Conservation (phyloP, 2,329 filamentous ascomycete species). For the Aspergillus latus region DNA sequence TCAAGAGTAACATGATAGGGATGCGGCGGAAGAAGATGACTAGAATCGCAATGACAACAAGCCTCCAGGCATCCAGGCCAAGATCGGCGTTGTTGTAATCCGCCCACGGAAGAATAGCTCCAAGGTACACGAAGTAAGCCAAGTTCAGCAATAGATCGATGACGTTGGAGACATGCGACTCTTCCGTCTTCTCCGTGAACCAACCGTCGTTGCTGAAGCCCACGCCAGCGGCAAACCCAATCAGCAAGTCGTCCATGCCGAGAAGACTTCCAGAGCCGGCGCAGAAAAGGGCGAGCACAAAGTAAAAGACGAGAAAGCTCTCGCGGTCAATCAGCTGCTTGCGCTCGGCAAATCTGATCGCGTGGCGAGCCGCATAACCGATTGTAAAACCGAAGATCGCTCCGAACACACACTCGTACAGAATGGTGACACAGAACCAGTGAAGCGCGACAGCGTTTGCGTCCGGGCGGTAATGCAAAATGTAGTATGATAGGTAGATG, state of each 20-base stretch:
- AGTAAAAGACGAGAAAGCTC: slow-evolving; percentile 98
- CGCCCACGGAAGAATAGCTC: slow-evolving; percentile 94
- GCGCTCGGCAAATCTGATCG: slow-evolving; percentile 83
- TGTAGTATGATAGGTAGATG: slow-evolving; percentile 86
- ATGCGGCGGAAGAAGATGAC: slow-evolving; percentile 96
- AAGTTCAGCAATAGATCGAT: slow-evolving; percentile 96
- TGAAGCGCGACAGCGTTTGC: slow-evolving; percentile 71
- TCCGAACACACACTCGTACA: slow-evolving; percentile 96
- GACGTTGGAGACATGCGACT: slow-evolving; percentile 98
- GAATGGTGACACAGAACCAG: slow-evolving; percentile 84
- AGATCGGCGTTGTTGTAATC: slow-evolving; percentile 75
- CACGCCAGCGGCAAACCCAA: slow-evolving; percentile 94
- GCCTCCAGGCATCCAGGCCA: slow-evolving; percentile 79
- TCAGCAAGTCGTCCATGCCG: slow-evolving; percentile 87
- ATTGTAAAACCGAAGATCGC: slow-evolving; percentile 82
- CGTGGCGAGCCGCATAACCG: slow-evolving; percentile 85
- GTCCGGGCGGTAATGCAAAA: slow-evolving; percentile 75
- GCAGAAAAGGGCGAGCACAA: slow-evolving; percentile 91
- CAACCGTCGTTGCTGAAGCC: slow-evolving; percentile 99
- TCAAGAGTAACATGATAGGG: slow-evolving; percentile 86
- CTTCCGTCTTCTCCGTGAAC: slow-evolving; percentile 97
- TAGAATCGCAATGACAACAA: slow-evolving; percentile 87
- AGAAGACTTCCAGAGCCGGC: slow-evolving; percentile 89
- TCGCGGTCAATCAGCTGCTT: slow-evolving; percentile 88
- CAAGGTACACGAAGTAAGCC: slow-evolving; percentile 97